These are phyloP conservation scores for Trypanosoma vivax DNA, from an alignment of 208 protist genomes.

Conservation along the genomic window DNA sequence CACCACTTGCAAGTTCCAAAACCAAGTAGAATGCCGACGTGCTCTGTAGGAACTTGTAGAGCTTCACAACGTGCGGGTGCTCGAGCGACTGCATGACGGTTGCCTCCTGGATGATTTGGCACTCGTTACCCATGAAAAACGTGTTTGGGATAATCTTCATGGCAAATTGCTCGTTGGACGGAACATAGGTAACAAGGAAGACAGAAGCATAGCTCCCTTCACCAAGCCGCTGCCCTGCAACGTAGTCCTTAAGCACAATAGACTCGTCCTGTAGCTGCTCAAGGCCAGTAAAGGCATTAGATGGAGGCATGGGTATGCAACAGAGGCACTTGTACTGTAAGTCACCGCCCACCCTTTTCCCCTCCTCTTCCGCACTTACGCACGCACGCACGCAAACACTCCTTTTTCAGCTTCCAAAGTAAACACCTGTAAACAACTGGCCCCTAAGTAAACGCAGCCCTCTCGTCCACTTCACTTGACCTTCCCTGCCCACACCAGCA, in stretches of 20 bases:
- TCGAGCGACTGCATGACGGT: slow-evolving; percentile 84
- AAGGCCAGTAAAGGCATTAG: slow-evolving; percentile 57
- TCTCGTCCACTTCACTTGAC: too few species aligned
- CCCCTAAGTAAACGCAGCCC: too few species aligned
- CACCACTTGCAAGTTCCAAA: slow-evolving; percentile 85
- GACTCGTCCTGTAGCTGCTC: slow-evolving; percentile 57
- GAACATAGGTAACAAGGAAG: slow-evolving; percentile 72
- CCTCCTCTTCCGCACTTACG: background rate
- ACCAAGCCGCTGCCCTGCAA: slow-evolving; percentile 73
- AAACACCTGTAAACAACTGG: too few species aligned
- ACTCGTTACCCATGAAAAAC: slow-evolving; percentile 51
- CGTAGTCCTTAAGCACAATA: slow-evolving; percentile 66
- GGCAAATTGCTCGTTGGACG: slow-evolving; percentile 70
- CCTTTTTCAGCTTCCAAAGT: too few species aligned
- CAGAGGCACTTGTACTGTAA: background rate
- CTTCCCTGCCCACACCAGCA: too few species aligned
- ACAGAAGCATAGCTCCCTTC: slow-evolving; percentile 88
- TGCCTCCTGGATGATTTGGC: slow-evolving; percentile 79
- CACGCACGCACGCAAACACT: background rate
- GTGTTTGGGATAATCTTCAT: slow-evolving; percentile 84
- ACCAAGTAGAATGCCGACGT: slow-evolving; percentile 84
- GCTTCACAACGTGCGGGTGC: slow-evolving; percentile 85
- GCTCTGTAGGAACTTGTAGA: slow-evolving; percentile 86
- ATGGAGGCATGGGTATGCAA: slow-evolving; percentile 18
- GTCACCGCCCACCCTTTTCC: too few species aligned